Conservation (phyloP, 495 filamentous ascomycete genomes). For the Penicillium manginii region DNA sequence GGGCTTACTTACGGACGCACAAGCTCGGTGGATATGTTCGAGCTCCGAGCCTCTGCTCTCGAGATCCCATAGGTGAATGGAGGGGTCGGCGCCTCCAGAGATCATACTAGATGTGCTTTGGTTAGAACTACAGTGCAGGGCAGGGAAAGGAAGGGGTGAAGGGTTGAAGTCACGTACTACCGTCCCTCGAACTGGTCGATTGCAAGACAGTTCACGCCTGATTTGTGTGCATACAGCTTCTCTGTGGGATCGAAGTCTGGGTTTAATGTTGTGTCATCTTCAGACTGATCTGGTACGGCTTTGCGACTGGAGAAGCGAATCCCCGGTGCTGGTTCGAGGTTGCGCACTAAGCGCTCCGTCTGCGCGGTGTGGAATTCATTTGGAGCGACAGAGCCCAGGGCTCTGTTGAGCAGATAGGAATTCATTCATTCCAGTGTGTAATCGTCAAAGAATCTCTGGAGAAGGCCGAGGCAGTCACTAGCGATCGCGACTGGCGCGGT, state of each 20-base stretch:
- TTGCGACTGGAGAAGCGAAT: slow-evolving; percentile 69
- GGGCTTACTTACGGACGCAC: slow-evolving; percentile 47
- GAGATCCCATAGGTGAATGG: slow-evolving; percentile 83
- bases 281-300: slow-evolving; percentile 25
- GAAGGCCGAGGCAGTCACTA: neutral
- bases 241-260: slow-evolving; percentile 31
- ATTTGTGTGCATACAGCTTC: slow-evolving; percentile 64
- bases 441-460: too few relatives aligned
- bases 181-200: slow-evolving; percentile 78
- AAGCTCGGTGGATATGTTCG: slow-evolving; percentile 53
- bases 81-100: slow-evolving; percentile 80
- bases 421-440: slow-evolving; percentile 79
- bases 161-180: slow-evolving; percentile 59
- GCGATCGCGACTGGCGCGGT: too few relatives aligned
- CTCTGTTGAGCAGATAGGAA: slow-evolving; percentile 73
- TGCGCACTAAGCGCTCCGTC: slow-evolving; percentile 60
- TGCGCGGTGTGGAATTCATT: slow-evolving; percentile 65
- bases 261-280: slow-evolving; percentile 18
- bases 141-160: neutral
- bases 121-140: slow-evolving; percentile 13
- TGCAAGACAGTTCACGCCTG: slow-evolving; percentile 75
- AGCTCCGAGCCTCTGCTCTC: slow-evolving; percentile 52
- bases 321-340: slow-evolving; percentile 63
- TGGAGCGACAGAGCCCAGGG: slow-evolving; percentile 64
- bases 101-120: slow-evolving; percentile 59